Base-by-base conservation (phyloP, 2,329 filamentous ascomycete species). In the Beauveria sp. region DNA sequence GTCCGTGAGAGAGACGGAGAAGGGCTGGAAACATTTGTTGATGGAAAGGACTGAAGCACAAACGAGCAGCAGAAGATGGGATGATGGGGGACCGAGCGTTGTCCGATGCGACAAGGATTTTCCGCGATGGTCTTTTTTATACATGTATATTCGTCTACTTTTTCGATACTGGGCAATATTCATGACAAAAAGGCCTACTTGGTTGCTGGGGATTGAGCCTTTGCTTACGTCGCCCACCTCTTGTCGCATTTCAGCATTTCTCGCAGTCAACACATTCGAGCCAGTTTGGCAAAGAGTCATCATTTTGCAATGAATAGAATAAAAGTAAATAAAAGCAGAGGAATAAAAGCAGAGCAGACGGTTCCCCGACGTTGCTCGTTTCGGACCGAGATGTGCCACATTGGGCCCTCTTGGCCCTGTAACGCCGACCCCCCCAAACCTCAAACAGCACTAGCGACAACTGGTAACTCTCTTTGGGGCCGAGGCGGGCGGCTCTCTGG, bases 381-480 rank as follows among this genome's bases (percentile, higher is more conserved):
- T 58, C 56, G 56, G 56, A 58, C 46, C 34, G 22, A 38, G 18
- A 22, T 40, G 28, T 58, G 56, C 56, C 34, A 49, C 43, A 16
- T 38, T 55, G 40, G 34, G 34, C 12, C 34, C 38, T 58, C 20
- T 55, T 22, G 30, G 30, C 30, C 22, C 38, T 58, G 56, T 47
- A 58, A 58, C 54, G 54, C 40, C 45, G n/a, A 30, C 22, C 9
- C 43, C 43, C 12, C 22, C 34, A 22, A 45, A 58, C 47, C 56
- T 58, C 56, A 58, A 58, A 58, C 56, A 34, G 24, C 56, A 58
- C 56, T 58, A 58, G 47, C 34, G 20, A 28, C 26, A 18, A 22
- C n/a, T 47, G 20, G 20, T 22, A 53, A 24, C 22, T 24, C 34
- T 38, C 12, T 14, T 38, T 14, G 10, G 30, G 30, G 26, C 26